phyloP scores from a whole-genome alignment of 306 rosid genomes.

The Argentina anserina region DNA sequence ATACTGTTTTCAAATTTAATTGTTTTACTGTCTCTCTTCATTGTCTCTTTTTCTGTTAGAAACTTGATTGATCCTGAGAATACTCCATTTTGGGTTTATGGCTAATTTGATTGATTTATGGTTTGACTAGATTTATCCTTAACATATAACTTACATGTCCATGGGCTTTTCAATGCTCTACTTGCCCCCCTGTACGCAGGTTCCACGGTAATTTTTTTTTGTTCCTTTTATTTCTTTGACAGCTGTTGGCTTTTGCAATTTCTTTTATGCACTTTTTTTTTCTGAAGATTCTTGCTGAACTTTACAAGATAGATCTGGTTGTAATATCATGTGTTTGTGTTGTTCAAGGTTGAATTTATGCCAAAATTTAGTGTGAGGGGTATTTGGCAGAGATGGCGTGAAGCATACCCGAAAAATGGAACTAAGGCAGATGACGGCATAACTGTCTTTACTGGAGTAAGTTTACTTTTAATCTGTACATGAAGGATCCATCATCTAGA shows the following conservation, averaged over 20 bases:
- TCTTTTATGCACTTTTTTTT: neutral
- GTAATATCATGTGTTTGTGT: conserved; percentile 29
- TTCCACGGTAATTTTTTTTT: conserved; percentile 57
- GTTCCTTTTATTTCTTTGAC: neutral
- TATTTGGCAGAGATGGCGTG: conserved; percentile 94
- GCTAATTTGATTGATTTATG: conserved; percentile 16
- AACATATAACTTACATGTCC: conserved; percentile 66
- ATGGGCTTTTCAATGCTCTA: conserved; percentile 90
- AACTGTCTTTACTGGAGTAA: conserved; percentile 90
- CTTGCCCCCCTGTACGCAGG: conserved; percentile 86
- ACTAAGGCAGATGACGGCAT: conserved; percentile 50
- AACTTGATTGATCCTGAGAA: neutral
- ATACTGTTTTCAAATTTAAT: conserved; percentile 4
- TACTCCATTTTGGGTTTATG: neutral
- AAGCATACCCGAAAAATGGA: conserved; percentile 69
- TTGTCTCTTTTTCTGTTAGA: neutral
- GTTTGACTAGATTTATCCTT: conserved; percentile 44
- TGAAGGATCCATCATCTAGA: conserved; percentile 6
- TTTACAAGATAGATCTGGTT: conserved; percentile 5
- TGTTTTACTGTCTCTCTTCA: neutral
- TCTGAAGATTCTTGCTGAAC: conserved; percentile 20
- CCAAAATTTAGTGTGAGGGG: conserved; percentile 94
- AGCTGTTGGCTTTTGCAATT: neutral
- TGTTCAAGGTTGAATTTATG: conserved; percentile 85
- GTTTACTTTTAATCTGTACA: conserved; percentile 24